Conservation (phyloP, 2,329 filamentous ascomycete species). For the Torrubiella hemipterigena region DNA sequence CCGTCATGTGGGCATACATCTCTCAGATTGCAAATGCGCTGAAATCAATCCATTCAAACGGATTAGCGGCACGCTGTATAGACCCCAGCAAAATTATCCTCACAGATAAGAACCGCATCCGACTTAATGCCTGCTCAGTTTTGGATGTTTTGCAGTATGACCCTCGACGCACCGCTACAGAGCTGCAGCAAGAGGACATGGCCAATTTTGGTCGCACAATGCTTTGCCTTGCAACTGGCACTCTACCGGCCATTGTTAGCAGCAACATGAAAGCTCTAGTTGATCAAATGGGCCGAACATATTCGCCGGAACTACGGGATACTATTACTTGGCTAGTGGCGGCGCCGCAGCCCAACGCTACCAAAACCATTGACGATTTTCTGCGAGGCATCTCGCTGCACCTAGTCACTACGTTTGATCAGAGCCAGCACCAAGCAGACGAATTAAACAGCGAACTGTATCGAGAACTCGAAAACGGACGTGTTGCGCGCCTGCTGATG, state of each 20-base stretch:
- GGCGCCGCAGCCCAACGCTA: constrained; percentile 39
- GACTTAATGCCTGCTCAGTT: constrained; percentile 78
- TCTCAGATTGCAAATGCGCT: constrained; percentile 83
- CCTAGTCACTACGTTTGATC: constrained; percentile 63
- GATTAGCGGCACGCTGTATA: constrained; percentile 75
- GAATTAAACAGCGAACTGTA: constrained; percentile 58
- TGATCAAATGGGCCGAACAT: constrained; percentile 65
- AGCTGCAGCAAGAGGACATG: constrained; percentile 82
- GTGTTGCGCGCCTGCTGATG: constrained; percentile 63
- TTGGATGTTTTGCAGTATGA: constrained; percentile 85
- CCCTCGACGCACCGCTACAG: constrained; percentile 49
- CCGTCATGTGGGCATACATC: constrained; percentile 80
- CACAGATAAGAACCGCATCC: constrained; percentile 81
- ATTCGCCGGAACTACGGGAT: constrained; percentile 67
- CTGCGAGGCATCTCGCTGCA: constrained; percentile 68
- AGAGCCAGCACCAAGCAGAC: constrained; percentile 68
- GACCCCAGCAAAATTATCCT: constrained; percentile 81
- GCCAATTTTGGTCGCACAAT: constrained; percentile 74
- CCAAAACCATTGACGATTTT: constrained; percentile 70
- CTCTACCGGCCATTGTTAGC: constrained; percentile 34
- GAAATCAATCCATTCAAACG: constrained; percentile 69
- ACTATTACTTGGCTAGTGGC: constrained; percentile 73
- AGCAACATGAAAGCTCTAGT: constrained; percentile 58
- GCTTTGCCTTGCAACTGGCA: constrained; percentile 68
- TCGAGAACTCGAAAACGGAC: constrained; percentile 80